Conservation (phyloP, 2,329 filamentous ascomycete genomes). For the Pyrenochaeta sp. region DNA sequence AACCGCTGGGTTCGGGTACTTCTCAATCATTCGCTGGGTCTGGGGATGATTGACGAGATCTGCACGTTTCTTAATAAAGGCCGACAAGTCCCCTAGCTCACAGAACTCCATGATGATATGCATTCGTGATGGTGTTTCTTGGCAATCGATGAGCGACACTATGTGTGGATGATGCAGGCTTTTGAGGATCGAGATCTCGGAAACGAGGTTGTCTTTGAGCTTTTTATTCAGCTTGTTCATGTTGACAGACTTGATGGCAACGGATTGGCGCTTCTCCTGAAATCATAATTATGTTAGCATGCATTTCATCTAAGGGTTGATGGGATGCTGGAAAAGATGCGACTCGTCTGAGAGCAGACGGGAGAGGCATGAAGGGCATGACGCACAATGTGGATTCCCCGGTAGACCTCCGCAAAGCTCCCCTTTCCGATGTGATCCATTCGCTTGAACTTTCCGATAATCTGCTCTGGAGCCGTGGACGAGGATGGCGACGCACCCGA, state of each 20-base stretch:
- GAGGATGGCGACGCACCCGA: constrained; percentile 49
- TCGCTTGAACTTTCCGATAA: constrained; percentile 80
- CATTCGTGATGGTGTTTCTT: constrained; percentile 86
- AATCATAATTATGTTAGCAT: constrained; percentile 20
- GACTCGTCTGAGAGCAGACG: neutral
- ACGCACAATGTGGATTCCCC: constrained; percentile 80
- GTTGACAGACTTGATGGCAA: constrained; percentile 97
- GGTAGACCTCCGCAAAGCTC: constrained; percentile 96
- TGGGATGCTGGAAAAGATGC: neutral
- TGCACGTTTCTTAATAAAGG: constrained; percentile 95
- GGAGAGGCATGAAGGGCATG: neutral
- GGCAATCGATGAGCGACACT: constrained; percentile 92
- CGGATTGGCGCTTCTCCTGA: constrained; percentile 79
- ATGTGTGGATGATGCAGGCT: constrained; percentile 95
- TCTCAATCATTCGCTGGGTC: constrained; percentile 88
- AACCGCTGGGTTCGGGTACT: constrained; percentile 84
- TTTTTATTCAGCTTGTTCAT: constrained; percentile 91
- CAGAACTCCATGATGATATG: constrained; percentile 99
- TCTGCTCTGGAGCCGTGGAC: constrained; percentile 38
- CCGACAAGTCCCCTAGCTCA: constrained; percentile 89
- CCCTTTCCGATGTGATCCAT: constrained; percentile 94
- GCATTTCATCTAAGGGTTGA: constrained; percentile 3
- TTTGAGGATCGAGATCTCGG: constrained; percentile 95
- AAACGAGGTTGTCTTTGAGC: constrained; percentile 93
- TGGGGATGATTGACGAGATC: constrained; percentile 80